Base-by-base conservation (phyloP, 1,284 basidiomycete genomes). In the Pseudozyma tsukubaensis region DNA sequence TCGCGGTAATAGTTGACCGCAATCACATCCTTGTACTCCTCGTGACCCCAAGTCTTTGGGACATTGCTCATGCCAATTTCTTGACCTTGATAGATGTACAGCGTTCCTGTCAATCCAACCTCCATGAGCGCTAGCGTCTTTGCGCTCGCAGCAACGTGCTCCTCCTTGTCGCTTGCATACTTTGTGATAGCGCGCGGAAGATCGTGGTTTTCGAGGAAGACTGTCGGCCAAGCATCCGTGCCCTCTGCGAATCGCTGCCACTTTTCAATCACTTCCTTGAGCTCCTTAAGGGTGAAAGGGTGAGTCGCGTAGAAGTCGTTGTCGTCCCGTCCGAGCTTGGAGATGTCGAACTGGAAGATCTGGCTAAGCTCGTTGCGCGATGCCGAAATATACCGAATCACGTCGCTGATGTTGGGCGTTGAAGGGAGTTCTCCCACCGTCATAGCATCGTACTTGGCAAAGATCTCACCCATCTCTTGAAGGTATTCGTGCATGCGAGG, bases 41-140 rank as follows among this genome's bases (percentile, higher is more conserved):
- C 89, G 21, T 90, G 86, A 0, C 88, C 87, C 91, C 91, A 92
- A 4, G 85, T 82, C 37, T 85, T 81, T 7, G 91, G 90, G 48
- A 91, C 88, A 68, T 92, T 92, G 81, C 87, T 88, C 84, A 91
- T 86, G 0, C 89, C 91, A 0, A 92, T 87, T 58, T 80, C 78
- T 51, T 80, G 68, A 51, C 92, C 91, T 84, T 92, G 90, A 81
- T 90, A 92, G 12, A 92, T 86, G 81, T 89, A 92, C 69, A 90
- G 83, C 18, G 91, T 91, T 6, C 91, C 92, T 0, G 87, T 86
- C 58, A 89, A 87, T 0, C 89, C 88, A 21, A 88, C 85, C 69
- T 91, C 87, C 52, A 91, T 83, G 29, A 91, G 85, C 0, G 89
- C 88, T n/a, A 92, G 84, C 83, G 92, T 84, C 80, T 92, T 91